Evolutionary conservation across 768 basidiomycete species (phyloP), one percentile per base, ranked within the genome.

Genomic region (Fomitopsis serialis): DNA sequence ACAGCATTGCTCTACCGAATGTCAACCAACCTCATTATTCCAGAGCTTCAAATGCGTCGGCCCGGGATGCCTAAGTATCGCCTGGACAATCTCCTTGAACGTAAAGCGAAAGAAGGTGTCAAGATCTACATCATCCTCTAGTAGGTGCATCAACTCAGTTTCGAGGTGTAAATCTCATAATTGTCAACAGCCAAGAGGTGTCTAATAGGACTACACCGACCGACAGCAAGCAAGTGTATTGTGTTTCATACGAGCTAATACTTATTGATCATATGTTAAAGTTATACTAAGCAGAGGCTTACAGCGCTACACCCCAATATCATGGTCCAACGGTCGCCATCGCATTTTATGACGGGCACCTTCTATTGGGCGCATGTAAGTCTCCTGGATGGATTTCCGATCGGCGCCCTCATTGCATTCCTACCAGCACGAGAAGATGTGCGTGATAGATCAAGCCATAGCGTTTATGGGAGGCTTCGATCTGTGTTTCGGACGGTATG

Each of bases 381-480:
- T 70, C 12, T 2, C 9, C 13, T 23, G 13, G 45, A 11, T 23
- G 19, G 50, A 37, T 2, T 42, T 44, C 21, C 21, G 37, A 55
- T 22, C 23, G 15, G 36, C 50, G 13, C 21, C n/a, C 44, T 53
- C 44, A 36, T 8, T 23, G 57, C 22, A 51, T 40, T 21, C 43
- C 23, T 23, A 54, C 10, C 54, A 95, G 92, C 97, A 98, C 68
- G 97, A 99, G 76, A 99, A 99, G 66, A 66, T 99, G 57, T 98
- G 96, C 64, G 93, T 98, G 13, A 90, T 99, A 56, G 97, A 99
- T 66, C 90, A 97, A 66, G 84, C 92, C 1, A 97, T 98, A 58
- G 95, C 91, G 0, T 99, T 98, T 72, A 97, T 93, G 92, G 97
- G 97, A 17, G 97, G 97, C 2, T 70, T 99, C 42, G 97, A 99